Evolutionary conservation across 208 protist species (phyloP), one percentile per base, ranked within the genome.

Genomic region (Acanthamoeba sp.): DNA sequence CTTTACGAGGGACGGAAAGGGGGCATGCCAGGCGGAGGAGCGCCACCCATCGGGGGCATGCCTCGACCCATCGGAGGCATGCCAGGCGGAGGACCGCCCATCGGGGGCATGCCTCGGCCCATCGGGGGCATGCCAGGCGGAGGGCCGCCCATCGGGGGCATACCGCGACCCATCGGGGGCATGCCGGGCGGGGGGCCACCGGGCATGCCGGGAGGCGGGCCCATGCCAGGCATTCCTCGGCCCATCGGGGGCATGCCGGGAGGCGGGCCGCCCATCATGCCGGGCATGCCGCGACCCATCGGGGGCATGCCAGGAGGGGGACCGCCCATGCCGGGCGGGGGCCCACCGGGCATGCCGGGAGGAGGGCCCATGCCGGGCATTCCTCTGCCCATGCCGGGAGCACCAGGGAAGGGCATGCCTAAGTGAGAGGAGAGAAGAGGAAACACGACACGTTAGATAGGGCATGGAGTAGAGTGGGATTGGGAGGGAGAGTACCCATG

Each of bases 51-150:
- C 14, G 57, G 89, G 7, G 88, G 88, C 88, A 93, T 93, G 38
- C 88, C 88, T 59, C 59, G 38, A 50, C 89, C 89, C 66, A 93
- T 82, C n/a, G 69, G 69, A 1, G 89, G 64, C 89, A 84, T 78
- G 2, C 89, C 89, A 36, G 89, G 89, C 16, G 89, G 87, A 0
- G 66, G 66, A 55, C 55, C 89, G n/a, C 89, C 69, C 36, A 73
- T 73, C 3, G 87, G 87, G 62, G 87, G 87, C 87, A 93, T 93
- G 6, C 82, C 82, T n/a, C 40, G 40, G 24, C 73, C 73, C 73
- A 66, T 78, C 57, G 82, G 82, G 7, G 85, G 85, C 89, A 93
- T 59, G 16, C 48, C 57, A 27, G 52, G 52, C n/a, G 82, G 82
- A 1, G 73, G 73, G 32, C 73, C 73, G 40, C 40, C 42, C 40